Evolutionary conservation across 495 filamentous ascomycete genomes (phyloP).

Genomic region (Aspergillus olivimuriae): DNA sequence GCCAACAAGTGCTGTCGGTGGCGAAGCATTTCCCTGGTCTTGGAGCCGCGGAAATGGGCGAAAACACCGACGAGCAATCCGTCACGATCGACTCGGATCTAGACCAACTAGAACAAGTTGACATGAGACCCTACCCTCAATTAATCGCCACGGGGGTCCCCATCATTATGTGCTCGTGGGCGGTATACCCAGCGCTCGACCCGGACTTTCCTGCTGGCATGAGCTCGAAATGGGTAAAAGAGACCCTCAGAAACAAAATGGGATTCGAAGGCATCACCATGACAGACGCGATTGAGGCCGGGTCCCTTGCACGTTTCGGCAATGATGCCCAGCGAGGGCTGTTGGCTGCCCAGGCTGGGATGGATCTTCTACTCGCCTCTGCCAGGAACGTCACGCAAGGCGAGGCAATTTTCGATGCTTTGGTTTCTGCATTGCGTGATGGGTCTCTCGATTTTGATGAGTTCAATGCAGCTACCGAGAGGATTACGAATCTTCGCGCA

Average conservation of each 20-base stretch:
- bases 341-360: slow-evolving; percentile 23
- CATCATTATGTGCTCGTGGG: slow-evolving; percentile 34
- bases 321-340: slow-evolving; percentile 16
- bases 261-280: slow-evolving; percentile 28
- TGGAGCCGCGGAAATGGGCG: slow-evolving; percentile 13
- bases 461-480: slow-evolving; percentile 15
- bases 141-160: slow-evolving; percentile 25
- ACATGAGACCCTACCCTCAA: slow-evolving; percentile 19
- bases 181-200: slow-evolving; percentile 28
- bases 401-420: background rate
- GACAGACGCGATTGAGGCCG: slow-evolving; percentile 32
- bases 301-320: slow-evolving; percentile 22
- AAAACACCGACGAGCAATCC: slow-evolving; percentile 26
- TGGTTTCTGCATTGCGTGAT: slow-evolving; percentile 13
- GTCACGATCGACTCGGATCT: slow-evolving; percentile 23
- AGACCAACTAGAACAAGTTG: slow-evolving; percentile 16
- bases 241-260: slow-evolving; percentile 21
- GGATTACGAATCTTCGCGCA: slow-evolving; percentile 18
- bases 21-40: slow-evolving; percentile 12
- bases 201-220: slow-evolving; percentile 19
- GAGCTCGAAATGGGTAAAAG: slow-evolving; percentile 23
- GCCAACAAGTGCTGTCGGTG: background rate
- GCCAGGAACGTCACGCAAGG: background rate
- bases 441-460: slow-evolving; percentile 9
- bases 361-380: slow-evolving; percentile 27